These are phyloP conservation scores for Casuarina glauca DNA, from an alignment of 306 rosid species.

Conservation along the genomic window DNA sequence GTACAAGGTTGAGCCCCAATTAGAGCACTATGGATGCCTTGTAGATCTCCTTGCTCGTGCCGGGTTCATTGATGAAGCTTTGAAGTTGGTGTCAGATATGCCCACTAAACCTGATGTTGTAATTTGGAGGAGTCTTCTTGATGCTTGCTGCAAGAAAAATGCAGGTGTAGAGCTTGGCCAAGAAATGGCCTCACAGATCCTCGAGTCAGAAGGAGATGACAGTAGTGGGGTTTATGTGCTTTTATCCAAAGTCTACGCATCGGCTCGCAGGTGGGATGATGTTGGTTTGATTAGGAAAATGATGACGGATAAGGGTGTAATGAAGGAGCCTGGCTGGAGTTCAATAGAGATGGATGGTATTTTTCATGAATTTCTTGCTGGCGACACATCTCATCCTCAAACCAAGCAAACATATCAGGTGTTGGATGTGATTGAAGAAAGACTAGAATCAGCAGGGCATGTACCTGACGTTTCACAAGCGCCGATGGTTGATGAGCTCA, in stretches of 20 bases:
- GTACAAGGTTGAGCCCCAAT: slow-evolving; percentile 51
- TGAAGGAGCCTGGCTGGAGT: slow-evolving; percentile 78
- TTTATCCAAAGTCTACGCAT: slow-evolving; percentile 75
- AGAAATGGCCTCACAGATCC: slow-evolving; percentile 56
- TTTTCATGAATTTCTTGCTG: slow-evolving; percentile 75
- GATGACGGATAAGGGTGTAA: slow-evolving; percentile 61
- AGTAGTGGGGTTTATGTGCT: slow-evolving; percentile 72
- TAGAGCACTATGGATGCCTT: slow-evolving; percentile 86
- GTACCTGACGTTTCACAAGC: slow-evolving; percentile 58
- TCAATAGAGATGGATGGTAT: slow-evolving; percentile 63
- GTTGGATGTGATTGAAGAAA: slow-evolving; percentile 52
- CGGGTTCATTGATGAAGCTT: slow-evolving; percentile 55
- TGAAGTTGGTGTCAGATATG: slow-evolving; percentile 62
- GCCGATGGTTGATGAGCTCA: slow-evolving; percentile 46
- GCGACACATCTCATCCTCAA: slow-evolving; percentile 71
- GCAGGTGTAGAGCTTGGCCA: slow-evolving; percentile 67
- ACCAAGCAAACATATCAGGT: slow-evolving; percentile 46
- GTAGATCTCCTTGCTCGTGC: slow-evolving; percentile 78
- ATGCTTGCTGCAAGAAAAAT: slow-evolving; percentile 70
- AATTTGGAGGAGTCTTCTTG: slow-evolving; percentile 84
- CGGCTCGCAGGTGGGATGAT: slow-evolving; percentile 66
- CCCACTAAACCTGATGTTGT: slow-evolving; percentile 71
- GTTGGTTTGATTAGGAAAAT: slow-evolving; percentile 68
- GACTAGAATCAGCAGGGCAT: slow-evolving; percentile 47
- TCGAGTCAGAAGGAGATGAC: slow-evolving; percentile 45